Evolutionary conservation across 768 basidiomycete species (phyloP).

Genomic region (Antrodiella citrinella): DNA sequence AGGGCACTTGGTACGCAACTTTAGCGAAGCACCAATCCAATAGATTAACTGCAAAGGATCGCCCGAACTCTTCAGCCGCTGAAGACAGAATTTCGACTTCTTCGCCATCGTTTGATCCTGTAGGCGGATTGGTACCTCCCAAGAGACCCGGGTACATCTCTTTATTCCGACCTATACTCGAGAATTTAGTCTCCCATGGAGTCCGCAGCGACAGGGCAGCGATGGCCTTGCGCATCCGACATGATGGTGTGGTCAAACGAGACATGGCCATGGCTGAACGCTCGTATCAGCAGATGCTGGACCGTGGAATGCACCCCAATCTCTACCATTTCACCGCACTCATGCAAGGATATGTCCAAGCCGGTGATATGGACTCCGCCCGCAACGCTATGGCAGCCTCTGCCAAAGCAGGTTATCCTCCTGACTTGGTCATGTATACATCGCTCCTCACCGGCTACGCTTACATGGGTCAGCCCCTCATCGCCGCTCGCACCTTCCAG

Average conservation of each 20-base stretch:
- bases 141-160: neutral
- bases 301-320: slow-evolving; percentile 64
- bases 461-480: slow-evolving; percentile 44
- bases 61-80: neutral
- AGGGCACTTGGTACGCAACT: slow-evolving; percentile 24
- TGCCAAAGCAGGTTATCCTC: slow-evolving; percentile 38
- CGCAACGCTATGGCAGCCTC: slow-evolving; percentile 47
- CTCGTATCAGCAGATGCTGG: slow-evolving; percentile 51
- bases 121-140: slow-evolving; percentile 31
- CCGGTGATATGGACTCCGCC: slow-evolving; percentile 54
- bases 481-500: slow-evolving; percentile 48
- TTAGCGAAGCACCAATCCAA: neutral
- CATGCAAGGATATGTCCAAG: slow-evolving; percentile 61
- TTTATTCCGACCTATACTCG: slow-evolving; percentile 33
- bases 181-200: slow-evolving; percentile 37
- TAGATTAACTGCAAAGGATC: neutral
- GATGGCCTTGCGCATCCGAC: slow-evolving; percentile 53
- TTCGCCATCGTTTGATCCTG: slow-evolving; percentile 35
- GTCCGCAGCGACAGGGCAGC: slow-evolving; percentile 50
- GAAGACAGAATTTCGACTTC: too few species aligned
- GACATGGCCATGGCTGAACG: slow-evolving; percentile 34
- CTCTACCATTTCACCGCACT: slow-evolving; percentile 66
- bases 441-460: slow-evolving; percentile 69
- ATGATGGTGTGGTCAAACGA: slow-evolving; percentile 48
- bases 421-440: slow-evolving; percentile 67